A percentile compares a stretch with the other conserved stretches of the same genome.
phyloP scores from a whole-genome alignment of 331 rosid species.

The Prunus yedoensis region DNA sequence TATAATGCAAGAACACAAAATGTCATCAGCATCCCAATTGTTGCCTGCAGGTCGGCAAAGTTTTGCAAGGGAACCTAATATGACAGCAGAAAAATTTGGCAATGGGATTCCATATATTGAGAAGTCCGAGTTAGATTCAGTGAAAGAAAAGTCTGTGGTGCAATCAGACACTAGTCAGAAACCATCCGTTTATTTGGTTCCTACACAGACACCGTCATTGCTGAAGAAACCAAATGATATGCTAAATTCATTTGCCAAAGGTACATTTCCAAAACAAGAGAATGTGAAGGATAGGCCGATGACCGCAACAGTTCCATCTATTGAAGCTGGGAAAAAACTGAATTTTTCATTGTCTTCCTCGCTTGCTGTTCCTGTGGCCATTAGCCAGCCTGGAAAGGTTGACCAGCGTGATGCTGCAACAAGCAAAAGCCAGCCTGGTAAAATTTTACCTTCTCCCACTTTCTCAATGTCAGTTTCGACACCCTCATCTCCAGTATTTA shows the following conservation, averaged over 20 bases:
- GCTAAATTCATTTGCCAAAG: conserved; percentile 35
- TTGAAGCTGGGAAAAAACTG: conserved; percentile 40
- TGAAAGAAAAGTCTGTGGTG: conserved; percentile 37
- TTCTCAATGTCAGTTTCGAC: conserved; percentile 39
- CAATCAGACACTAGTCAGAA: conserved; percentile 33
- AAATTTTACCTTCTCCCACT: conserved; percentile 27
- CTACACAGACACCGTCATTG: conserved; percentile 31
- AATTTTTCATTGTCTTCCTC: conserved; percentile 31
- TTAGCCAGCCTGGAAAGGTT: conserved; percentile 24
- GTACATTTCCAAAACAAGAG: conserved; percentile 24
- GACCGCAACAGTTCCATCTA: conserved; percentile 31
- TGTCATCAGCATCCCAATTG: conserved; percentile 33
- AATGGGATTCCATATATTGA: conserved; percentile 5
- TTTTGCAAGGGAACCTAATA: conserved; percentile 27
- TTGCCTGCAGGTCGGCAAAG: conserved; percentile 29
- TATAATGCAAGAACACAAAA: conserved; percentile 30
- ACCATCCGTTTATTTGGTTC: conserved; percentile 27
- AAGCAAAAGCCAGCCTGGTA: conserved; percentile 40
- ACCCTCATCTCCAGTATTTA: conserved; percentile 20
- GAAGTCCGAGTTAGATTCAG: conserved; percentile 35
- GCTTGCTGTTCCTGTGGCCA: conserved; percentile 28
- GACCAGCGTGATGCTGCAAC: conserved; percentile 17
- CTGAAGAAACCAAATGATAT: conserved; percentile 37
- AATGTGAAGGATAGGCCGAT: conserved; percentile 30
- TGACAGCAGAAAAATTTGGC: conserved; percentile 30